phyloP scores from a whole-genome alignment of 305 asterid species.

The Salvia sclarea region DNA sequence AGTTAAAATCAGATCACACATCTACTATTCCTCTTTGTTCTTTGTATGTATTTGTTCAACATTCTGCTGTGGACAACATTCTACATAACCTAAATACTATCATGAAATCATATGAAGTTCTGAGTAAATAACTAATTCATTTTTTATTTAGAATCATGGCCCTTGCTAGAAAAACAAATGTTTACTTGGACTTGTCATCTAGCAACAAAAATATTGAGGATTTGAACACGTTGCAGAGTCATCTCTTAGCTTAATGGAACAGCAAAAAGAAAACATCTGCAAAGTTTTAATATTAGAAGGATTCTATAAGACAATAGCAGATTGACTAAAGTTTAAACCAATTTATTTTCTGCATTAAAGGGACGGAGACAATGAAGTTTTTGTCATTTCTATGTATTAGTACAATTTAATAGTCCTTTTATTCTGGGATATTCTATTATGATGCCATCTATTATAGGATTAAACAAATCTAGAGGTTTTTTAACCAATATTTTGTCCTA shows the following conservation, averaged over 20 bases:
- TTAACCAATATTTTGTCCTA: neutral
- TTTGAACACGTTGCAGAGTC: neutral
- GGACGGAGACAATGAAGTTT: neutral
- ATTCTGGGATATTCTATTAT: neutral
- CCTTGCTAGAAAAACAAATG: too few species aligned
- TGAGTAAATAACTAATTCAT: neutral
- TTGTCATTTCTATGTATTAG: neutral
- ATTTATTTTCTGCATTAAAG: neutral
- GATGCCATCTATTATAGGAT: neutral
- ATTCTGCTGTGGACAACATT: neutral
- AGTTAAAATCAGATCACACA: constrained; percentile 24
- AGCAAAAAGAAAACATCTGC: neutral
- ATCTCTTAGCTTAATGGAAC: neutral
- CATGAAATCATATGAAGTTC: neutral
- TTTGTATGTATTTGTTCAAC: neutral
- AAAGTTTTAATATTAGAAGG: neutral
- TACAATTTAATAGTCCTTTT: neutral
- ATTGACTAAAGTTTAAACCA: neutral
- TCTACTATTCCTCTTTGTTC: constrained; percentile 1
- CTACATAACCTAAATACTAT: neutral
- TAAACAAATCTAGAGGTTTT: neutral
- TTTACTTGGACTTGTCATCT: neutral
- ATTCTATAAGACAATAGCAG: neutral
- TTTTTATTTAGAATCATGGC: too few species aligned
- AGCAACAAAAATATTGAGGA: neutral